These are phyloP conservation scores for Juncus effusus DNA, from an alignment of 176 grass and related monocot species.

Conservation along the genomic window DNA sequence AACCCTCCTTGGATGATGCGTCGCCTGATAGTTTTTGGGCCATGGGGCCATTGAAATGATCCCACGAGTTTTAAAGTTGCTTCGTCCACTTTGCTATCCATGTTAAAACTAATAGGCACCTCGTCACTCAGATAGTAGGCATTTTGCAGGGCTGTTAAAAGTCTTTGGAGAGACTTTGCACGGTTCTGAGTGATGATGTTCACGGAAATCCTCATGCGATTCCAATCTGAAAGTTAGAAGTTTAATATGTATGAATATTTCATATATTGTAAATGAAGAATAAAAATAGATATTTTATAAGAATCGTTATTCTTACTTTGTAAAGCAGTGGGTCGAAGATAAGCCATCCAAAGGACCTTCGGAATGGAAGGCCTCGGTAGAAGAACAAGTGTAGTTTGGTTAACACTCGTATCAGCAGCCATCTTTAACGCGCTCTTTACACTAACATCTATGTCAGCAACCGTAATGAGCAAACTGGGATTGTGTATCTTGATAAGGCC, in stretches of 20 bases:
- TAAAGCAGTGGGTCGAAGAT: slow-evolving; percentile 50
- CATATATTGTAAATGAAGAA: not conserved
- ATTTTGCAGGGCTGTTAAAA: slow-evolving; percentile 50
- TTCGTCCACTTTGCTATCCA: slow-evolving; percentile 91
- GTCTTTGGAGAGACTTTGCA: slow-evolving; percentile 43
- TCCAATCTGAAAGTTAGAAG: slow-evolving; percentile 56
- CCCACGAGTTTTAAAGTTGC: slow-evolving; percentile 51
- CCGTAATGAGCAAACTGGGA: slow-evolving; percentile 64
- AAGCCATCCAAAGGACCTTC: slow-evolving; percentile 94
- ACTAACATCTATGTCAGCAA: slow-evolving; percentile 42
- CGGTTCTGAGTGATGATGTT: slow-evolving; percentile 99
- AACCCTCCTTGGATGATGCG: slow-evolving; percentile 92
- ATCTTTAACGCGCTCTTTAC: slow-evolving; percentile 83
- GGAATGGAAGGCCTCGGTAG: slow-evolving; percentile 45
- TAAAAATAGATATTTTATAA: not conserved
- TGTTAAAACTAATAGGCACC: slow-evolving; percentile 90
- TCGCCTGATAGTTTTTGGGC: slow-evolving; percentile 61
- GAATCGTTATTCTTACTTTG: slow-evolving; percentile 42
- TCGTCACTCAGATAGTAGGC: slow-evolving; percentile 82
- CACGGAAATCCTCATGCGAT: slow-evolving; percentile 79
- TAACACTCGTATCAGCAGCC: slow-evolving; percentile 40
- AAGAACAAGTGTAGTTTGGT: slow-evolving; percentile 72
- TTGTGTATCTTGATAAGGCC: slow-evolving; percentile 72
- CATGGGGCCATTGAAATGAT: slow-evolving; percentile 71
- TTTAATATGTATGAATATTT: not conserved